Base-by-base conservation (phyloP, 305 asterid species). In the Fraxinus angustifolia region DNA sequence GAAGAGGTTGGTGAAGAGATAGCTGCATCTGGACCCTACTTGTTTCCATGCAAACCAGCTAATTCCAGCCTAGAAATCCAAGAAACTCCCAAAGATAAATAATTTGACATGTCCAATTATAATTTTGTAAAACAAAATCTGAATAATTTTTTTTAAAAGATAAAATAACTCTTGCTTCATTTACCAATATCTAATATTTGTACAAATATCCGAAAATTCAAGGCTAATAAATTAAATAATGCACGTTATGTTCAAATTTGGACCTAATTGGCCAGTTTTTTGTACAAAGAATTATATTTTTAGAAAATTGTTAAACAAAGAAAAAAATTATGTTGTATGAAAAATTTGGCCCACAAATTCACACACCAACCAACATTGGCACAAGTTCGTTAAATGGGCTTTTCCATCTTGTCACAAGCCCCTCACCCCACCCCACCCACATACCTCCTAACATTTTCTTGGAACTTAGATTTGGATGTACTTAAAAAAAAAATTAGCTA, bases 1-100 rank as follows among this genome's bases (percentile, higher is more conserved):
- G 88, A 81, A 80, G 83, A 89, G 85, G 76, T 82, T 81, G 80
- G 80, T 88, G 84, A 73, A 84, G 75, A 78, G 76, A 80, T 89
- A 87, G 91, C 89, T 87, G 86, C 87, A 83, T 73, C 73, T 45
- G 90, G 91, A 79, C 53, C 91, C 91, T 85, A 83, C 88, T 11
- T 12, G 75, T 80, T 84, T 86, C 50, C 82, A 36, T 86, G 35
- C 80, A 75, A 78, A 75, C 56, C 80, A 78, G 34, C 53, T 79
- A 42, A 78, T 80, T 65, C 79, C 76, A 74, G 10, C 78, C 74
- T 77, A 60, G 71, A 60, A 60, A 60, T 60, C 19, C 71, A n/a
- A 76, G 8, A 48, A 17, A 72, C 78, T 11, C 53, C 11, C 11
- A n/a, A 35, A 8, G 21, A 19, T 6, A 19, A 12, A 12, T 45